Evolutionary conservation across 148 eudicot genomes (phyloP), one percentile per base, ranked within the genome.

Genomic region (Rhododendron williamsianum): DNA sequence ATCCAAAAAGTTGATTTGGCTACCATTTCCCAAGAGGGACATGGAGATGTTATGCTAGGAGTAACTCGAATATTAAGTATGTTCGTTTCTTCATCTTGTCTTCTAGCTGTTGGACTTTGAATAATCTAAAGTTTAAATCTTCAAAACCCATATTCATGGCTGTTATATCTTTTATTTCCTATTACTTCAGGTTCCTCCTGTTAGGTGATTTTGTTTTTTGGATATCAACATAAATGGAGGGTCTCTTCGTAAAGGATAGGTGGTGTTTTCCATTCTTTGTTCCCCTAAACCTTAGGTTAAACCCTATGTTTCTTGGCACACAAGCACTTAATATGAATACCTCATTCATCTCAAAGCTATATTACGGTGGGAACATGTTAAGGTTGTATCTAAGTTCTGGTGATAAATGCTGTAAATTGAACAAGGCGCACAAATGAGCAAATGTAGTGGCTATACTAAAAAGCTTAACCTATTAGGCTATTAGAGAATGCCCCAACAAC

Each of bases 1-100:
- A 86, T 94, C n/a, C 93, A 88, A 71, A 96, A 95, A 91, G 84
- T 96, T 88, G 99, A 96, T 93, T 89, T 93, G 92, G 98, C 99
- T 80, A 93, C 98, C 78, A 90, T 96, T 87, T 91, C 97, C 58
- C 98, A 93, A 86, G 97, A 94, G 88, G 99, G 99, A 76, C 93
- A 90, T 83, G 99, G 98, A 71, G 95, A 95, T 84, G 78, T 90
- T 85, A 87, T 90, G 60, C 96, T 91, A 86, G 99, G 99, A 88
- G 87, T 96, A 79, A 91, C 92, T 71, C 93, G 84, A 83, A 89
- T 95, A 82, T 86, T 96, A 89, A 89, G 99, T 96, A 96, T 87
- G 98, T 91, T 84, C 27, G 1, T 19, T 85, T 83, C 35, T 86
- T 16, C 77, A 21, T 71, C 86, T 49, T 48, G 23, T 54, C 71